phyloP scores from a whole-genome alignment of 1,284 basidiomycete genomes.

The Leccinum ponderosum region DNA sequence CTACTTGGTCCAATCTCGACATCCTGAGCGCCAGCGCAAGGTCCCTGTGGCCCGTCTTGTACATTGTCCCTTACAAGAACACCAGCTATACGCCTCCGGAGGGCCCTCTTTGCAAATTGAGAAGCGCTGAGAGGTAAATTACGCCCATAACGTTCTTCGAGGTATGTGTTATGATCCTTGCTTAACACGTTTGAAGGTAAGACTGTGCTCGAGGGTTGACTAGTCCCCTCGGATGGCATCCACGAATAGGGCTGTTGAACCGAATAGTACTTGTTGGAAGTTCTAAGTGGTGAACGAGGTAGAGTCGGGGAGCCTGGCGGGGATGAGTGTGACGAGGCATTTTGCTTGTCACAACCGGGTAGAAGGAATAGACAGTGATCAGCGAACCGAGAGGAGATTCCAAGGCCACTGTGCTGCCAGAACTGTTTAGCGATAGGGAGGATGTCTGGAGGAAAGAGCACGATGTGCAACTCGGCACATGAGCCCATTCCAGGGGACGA shows the following conservation, averaged over 20 bases:
- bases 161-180: conserved; percentile 56
- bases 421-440: conserved; percentile 84
- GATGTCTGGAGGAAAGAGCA: conserved; percentile 71
- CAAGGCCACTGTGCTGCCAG: conserved; percentile 95
- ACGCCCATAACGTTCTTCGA: conserved; percentile 96
- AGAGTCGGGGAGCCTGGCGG: conserved; percentile 30
- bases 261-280: conserved; percentile 65
- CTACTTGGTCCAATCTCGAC: conserved; percentile 55
- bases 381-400: conserved; percentile 87
- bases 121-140: conserved; percentile 83
- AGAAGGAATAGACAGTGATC: conserved; percentile 80
- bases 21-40: conserved; percentile 48
- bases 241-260: conserved; percentile 41
- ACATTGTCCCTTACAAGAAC: conserved; percentile 67
- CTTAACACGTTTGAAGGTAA: conserved; percentile 33
- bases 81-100: conserved; percentile 89
- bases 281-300: conserved; percentile 40
- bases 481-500: conserved; percentile 28
- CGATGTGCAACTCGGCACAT: conserved; percentile 72
- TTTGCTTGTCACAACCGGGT: conserved; percentile 31
- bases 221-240: conserved; percentile 10
- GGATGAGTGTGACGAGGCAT: conserved; percentile 14
- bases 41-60: conserved; percentile 39
- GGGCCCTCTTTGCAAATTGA: conserved; percentile 78
- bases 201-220: not conserved